phyloP scores from a whole-genome alignment of 768 basidiomycete species.

The Suillus ampliporus region DNA sequence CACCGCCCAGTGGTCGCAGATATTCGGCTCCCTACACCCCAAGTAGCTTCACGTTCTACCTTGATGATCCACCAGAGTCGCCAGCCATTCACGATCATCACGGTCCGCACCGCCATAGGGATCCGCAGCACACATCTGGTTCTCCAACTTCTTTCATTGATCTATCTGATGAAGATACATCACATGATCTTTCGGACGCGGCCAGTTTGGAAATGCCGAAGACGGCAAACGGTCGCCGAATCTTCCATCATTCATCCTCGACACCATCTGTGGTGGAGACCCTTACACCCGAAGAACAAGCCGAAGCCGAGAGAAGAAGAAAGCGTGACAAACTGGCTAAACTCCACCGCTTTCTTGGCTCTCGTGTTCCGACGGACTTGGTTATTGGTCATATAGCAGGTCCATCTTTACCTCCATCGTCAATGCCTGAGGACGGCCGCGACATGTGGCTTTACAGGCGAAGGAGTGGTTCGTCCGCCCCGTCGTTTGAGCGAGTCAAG shows the following conservation, averaged over 20 bases:
- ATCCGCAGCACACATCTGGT: conserved; percentile 20
- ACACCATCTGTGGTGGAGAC: conserved; percentile 54
- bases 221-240: conserved; percentile 27
- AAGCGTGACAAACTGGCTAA: conserved; percentile 81
- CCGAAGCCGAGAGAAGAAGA: conserved; percentile 65
- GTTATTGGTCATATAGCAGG: conserved; percentile 55
- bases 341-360: conserved; percentile 87
- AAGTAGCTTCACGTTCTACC: conserved; percentile 43
- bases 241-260: conserved; percentile 43
- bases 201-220: conserved; percentile 36
- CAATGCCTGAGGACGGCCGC: conserved; percentile 34
- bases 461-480: conserved; percentile 58
- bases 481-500: conserved; percentile 63
- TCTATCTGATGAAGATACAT: conserved; percentile 65
- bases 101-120: conserved; percentile 16
- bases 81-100: conserved; percentile 8
- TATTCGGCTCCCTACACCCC: conserved; percentile 63
- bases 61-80: conserved; percentile 18
- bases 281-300: conserved; percentile 55
- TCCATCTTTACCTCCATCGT: conserved; percentile 38
- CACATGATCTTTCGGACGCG: conserved; percentile 37
- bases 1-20: conserved; percentile 44
- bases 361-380: conserved; percentile 72
- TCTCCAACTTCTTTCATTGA: conserved; percentile 60
- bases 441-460: conserved; percentile 54